A percentile compares a stretch with the other conserved stretches of the same genome.
Conservation (phyloP, 2,329 filamentous ascomycete genomes). For the Penicillium sp. region DNA sequence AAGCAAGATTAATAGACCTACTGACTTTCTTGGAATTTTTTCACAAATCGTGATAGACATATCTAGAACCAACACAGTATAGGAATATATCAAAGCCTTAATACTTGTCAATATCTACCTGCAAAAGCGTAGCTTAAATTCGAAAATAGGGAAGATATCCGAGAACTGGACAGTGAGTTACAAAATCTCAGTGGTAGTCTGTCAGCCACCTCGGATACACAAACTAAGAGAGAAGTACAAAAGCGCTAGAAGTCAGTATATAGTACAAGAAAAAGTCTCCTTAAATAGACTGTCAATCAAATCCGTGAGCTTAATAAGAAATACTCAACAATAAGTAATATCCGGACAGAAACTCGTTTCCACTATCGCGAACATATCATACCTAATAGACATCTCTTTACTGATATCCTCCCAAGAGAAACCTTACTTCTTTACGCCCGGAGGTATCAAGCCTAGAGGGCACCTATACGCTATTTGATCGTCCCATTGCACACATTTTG, state of each 20-base stretch:
- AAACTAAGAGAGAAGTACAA: slow-evolving; percentile 10
- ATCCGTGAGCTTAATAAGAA: slow-evolving; percentile 10
- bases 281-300: neutral
- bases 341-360: slow-evolving; percentile 15
- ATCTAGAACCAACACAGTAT: slow-evolving; percentile 24
- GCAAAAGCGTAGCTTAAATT: slow-evolving; percentile 23
- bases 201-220: neutral
- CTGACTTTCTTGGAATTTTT: slow-evolving; percentile 21
- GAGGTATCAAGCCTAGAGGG: slow-evolving; percentile 10
- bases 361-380: slow-evolving; percentile 14
- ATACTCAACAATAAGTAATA: neutral
- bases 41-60: slow-evolving; percentile 12
- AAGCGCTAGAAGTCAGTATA: slow-evolving; percentile 8
- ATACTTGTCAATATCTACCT: slow-evolving; percentile 17
- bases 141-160: slow-evolving; percentile 10
- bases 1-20: slow-evolving; percentile 20
- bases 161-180: slow-evolving; percentile 9
- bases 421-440: slow-evolving; percentile 9
- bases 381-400: slow-evolving; percentile 18
- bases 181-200: slow-evolving; percentile 8
- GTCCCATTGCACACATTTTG: slow-evolving; percentile 10
- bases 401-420: slow-evolving; percentile 8
- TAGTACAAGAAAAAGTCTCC: slow-evolving; percentile 12
- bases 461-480: slow-evolving; percentile 12
- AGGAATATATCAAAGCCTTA: slow-evolving; percentile 15